Conservation (phyloP, 2,329 filamentous ascomycete genomes). For the Hypoxylon sp. region DNA sequence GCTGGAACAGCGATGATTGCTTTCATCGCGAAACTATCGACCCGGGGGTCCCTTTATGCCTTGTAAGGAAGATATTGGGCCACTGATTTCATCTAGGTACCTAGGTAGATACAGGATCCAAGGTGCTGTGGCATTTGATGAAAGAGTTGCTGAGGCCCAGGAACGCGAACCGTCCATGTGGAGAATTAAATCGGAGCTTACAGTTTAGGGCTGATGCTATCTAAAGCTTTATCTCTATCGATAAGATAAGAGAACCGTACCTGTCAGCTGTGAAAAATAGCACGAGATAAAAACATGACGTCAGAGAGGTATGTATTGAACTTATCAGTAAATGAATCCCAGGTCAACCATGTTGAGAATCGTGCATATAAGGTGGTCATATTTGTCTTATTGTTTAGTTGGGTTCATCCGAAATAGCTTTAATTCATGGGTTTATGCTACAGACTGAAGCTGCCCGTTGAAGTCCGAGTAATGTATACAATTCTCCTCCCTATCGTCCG, state of each 20-base stretch:
- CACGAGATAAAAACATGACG: background rate
- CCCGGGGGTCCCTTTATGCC: too few relatives aligned
- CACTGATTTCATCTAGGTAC: background rate
- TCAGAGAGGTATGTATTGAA: background rate
- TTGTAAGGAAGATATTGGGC: background rate
- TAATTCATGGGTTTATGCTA: too few relatives aligned
- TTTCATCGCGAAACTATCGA: slow-evolving; percentile 63
- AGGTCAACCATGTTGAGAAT: too few relatives aligned
- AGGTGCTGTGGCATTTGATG: background rate
- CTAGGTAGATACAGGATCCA: background rate
- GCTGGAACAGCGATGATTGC: slow-evolving; percentile 70
- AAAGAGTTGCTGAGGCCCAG: background rate
- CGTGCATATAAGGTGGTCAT: too few relatives aligned
- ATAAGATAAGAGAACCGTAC: slow-evolving; percentile 4
- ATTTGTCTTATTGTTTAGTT: too few relatives aligned
- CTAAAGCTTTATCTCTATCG: slow-evolving; percentile 5
- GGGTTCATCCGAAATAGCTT: too few relatives aligned
- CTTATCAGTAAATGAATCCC: too few relatives aligned
- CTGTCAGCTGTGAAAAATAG: background rate
- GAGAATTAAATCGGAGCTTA: slow-evolving; percentile 5
- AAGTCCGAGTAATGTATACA: background rate
- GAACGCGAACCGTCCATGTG: slow-evolving; percentile 6
- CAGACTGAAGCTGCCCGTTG: background rate
- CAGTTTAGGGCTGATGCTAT: slow-evolving; percentile 7
- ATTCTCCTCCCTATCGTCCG: background rate